These are phyloP conservation scores for Aethionema arabicum DNA, from an alignment of 345 rosid species.

Conservation along the genomic window DNA sequence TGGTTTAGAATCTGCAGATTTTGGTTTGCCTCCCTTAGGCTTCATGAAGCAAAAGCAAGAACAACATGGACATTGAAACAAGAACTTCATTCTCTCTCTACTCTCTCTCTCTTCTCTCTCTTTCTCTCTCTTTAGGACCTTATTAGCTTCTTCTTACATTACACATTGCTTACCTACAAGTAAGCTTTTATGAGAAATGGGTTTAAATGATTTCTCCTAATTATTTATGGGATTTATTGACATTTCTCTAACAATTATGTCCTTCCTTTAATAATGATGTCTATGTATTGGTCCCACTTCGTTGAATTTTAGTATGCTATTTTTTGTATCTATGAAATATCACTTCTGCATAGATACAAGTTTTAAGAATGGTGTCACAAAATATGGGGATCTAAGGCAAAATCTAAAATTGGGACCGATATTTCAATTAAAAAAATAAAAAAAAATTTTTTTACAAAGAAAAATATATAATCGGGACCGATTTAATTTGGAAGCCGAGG, in stretches of 20 bases:
- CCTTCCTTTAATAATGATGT: constrained; percentile 35
- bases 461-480: no score
- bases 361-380: no score
- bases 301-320: constrained; percentile 25
- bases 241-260: constrained; percentile 31
- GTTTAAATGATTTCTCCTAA: constrained; percentile 2
- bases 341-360: no score
- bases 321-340: neutral
- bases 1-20: constrained; percentile 41
- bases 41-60: constrained; percentile 88
- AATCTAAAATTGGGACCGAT: no score
- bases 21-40: constrained; percentile 56
- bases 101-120: constrained; percentile 20
- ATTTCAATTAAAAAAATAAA: no score
- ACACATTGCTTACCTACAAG: constrained; percentile 19
- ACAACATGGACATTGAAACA: constrained; percentile 86
- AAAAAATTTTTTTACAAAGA: no score
- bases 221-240: constrained; percentile 30
- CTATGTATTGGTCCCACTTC: constrained; percentile 37
- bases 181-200: constrained; percentile 36
- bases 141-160: constrained; percentile 2
- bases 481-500: no score
- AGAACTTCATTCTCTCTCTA: constrained; percentile 64
- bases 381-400: no score
- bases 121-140: constrained; percentile 2